phyloP scores from a whole-genome alignment of 345 rosid genomes.

The Hirschfeldia incana region DNA sequence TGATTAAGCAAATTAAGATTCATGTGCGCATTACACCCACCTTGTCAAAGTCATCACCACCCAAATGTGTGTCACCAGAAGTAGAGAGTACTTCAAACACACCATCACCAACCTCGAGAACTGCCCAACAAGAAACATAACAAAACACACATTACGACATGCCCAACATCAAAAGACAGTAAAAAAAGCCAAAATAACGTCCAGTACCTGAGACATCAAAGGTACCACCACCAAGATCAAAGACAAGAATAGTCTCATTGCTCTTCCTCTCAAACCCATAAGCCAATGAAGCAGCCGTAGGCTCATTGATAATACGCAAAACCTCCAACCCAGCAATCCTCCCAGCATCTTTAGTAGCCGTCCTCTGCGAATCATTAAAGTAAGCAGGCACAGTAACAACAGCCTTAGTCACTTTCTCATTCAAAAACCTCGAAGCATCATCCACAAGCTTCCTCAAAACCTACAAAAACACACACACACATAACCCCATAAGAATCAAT shows the following conservation, averaged over 20 bases:
- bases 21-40: constrained; percentile 30
- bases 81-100: constrained; percentile 98
- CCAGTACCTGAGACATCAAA: constrained; percentile 93
- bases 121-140: constrained; percentile 40
- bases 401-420: constrained; percentile 70
- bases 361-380: constrained; percentile 88
- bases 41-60: constrained; percentile 99
- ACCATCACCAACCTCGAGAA: constrained; percentile 99
- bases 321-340: constrained; percentile 81
- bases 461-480: constrained; percentile 40
- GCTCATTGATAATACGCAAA: constrained; percentile 94
- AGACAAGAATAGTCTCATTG: constrained; percentile 93
- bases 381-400: constrained; percentile 79
- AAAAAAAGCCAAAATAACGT: too few relatives aligned
- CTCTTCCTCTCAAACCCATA: constrained; percentile 95
- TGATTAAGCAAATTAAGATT: neutral
- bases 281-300: constrained; percentile 96
- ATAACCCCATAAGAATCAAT: neutral
- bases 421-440: constrained; percentile 85
- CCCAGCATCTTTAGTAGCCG: constrained; percentile 98
- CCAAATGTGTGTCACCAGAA: constrained; percentile 97
- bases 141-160: neutral
- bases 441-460: constrained; percentile 95
- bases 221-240: constrained; percentile 99
- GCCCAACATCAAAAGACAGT: neutral